Percentiles rank a stretch among this genome's conserved stretches.
Conservation (phyloP, 345 rosid genomes). For the Lagerstroemia speciosa region DNA sequence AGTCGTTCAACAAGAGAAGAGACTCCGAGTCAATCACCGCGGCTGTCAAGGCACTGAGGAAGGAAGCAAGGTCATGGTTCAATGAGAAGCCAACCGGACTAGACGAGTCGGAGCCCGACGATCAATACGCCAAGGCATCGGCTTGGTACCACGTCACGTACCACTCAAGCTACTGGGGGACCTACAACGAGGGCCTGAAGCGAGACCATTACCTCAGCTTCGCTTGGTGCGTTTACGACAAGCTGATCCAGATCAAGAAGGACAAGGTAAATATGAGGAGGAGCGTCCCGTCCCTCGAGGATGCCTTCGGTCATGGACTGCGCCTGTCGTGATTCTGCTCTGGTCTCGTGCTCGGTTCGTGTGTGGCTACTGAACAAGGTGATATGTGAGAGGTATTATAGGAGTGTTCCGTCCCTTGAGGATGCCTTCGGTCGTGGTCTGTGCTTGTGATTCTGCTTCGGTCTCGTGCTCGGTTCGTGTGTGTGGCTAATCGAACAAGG, state of each 20-base stretch:
- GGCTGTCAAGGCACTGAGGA: slow-evolving; percentile 38
- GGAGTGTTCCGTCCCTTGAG: too few relatives aligned
- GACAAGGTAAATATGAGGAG: neutral
- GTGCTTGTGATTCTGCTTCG: too few relatives aligned
- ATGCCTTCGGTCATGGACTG: neutral
- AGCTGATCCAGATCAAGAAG: slow-evolving; percentile 44
- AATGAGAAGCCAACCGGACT: slow-evolving; percentile 7
- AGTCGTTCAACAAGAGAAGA: slow-evolving; percentile 33
- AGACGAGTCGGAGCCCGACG: slow-evolving; percentile 12
- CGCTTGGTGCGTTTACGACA: slow-evolving; percentile 67
- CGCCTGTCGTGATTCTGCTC: neutral
- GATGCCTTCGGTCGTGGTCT: too few relatives aligned
- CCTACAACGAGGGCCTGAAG: slow-evolving; percentile 47
- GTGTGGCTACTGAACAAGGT: neutral
- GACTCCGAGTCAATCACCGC: slow-evolving; percentile 36
- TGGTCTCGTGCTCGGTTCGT: neutral
- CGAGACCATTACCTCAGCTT: slow-evolving; percentile 65
- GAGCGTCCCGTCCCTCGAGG: neutral
- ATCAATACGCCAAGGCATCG: slow-evolving; percentile 50
- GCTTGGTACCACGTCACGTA: slow-evolving; percentile 81
- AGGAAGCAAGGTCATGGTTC: slow-evolving; percentile 50
- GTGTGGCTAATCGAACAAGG: too few relatives aligned
- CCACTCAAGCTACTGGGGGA: slow-evolving; percentile 52
- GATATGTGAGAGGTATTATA: too few relatives aligned
- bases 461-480: too few relatives aligned